Evolutionary conservation across 1,284 basidiomycete genomes (phyloP).

Genomic region (Puccinia novopanici): DNA sequence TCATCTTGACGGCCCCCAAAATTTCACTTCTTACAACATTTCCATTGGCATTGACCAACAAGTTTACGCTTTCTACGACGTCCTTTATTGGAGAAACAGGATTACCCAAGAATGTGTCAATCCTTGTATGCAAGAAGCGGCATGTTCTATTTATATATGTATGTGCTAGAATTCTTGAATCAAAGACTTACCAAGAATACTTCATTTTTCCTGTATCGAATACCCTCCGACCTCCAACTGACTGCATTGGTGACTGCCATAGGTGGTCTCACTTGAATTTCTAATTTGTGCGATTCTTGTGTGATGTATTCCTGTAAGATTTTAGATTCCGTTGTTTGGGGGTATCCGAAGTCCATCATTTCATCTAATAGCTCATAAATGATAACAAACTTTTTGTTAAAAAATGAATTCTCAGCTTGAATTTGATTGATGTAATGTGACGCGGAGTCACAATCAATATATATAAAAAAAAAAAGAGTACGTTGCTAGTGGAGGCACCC

Average conservation of each 20-base stretch:
- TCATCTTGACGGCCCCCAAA: conserved; percentile 97
- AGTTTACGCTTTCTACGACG: conserved; percentile 95
- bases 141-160: neutral
- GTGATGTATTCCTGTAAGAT: conserved; percentile 99
- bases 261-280: conserved; percentile 91
- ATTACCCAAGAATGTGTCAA: neutral
- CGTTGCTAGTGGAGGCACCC: too few relatives aligned
- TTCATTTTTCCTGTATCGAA: conserved; percentile 97
- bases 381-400: conserved; percentile 71
- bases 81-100: conserved; percentile 62
- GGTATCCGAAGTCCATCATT: conserved; percentile 99
- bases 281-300: conserved; percentile 97
- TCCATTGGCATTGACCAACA: conserved; percentile 93
- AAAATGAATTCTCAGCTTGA: conserved; percentile 1
- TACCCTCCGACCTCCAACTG: conserved; percentile 96
- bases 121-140: neutral
- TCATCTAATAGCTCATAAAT: conserved; percentile 97
- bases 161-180: neutral
- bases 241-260: conserved; percentile 99
- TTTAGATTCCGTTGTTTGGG: conserved; percentile 98
- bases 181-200: conserved; percentile 72
- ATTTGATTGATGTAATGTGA: neutral
- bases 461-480: neutral
- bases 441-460: neutral
- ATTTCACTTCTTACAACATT: conserved; percentile 98